Evolutionary conservation across 1,284 basidiomycete genomes (phyloP).

Genomic region (Chiua sp.): DNA sequence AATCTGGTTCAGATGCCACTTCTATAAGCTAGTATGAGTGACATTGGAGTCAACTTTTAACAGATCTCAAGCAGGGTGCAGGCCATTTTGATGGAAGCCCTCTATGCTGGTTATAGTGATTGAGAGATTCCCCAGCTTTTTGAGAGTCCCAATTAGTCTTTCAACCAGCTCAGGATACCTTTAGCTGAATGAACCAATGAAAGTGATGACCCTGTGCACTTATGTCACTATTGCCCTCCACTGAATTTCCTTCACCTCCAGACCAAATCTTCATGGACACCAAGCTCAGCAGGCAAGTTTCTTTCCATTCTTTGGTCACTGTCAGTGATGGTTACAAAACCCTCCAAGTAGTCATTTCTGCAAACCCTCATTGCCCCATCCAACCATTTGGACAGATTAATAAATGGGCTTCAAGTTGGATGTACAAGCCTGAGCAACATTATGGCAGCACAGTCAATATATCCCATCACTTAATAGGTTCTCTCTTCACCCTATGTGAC

Average conservation of each 20-base stretch:
- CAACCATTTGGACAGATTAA: too few relatives aligned
- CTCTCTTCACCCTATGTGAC: slow-evolving; percentile 46
- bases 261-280: too few relatives aligned
- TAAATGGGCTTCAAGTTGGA: slow-evolving; percentile 50
- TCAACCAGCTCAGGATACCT: slow-evolving; percentile 26
- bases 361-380: too few relatives aligned
- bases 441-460: slow-evolving; percentile 68
- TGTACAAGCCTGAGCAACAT: slow-evolving; percentile 62
- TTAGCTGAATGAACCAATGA: slow-evolving; percentile 22
- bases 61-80: slow-evolving; percentile 25
- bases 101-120: slow-evolving; percentile 26
- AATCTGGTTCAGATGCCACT: slow-evolving; percentile 31
- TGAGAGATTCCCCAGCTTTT: slow-evolving; percentile 32
- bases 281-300: too few relatives aligned
- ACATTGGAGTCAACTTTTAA: slow-evolving; percentile 21
- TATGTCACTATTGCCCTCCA: too few relatives aligned
- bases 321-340: too few relatives aligned
- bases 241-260: too few relatives aligned
- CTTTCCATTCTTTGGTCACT: too few relatives aligned
- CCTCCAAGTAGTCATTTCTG: too few relatives aligned
- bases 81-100: slow-evolving; percentile 28
- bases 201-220: slow-evolving; percentile 5
- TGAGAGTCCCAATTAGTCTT: too few relatives aligned
- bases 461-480: slow-evolving; percentile 76
- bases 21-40: slow-evolving; percentile 23